Base-by-base conservation (phyloP, 1,284 basidiomycete species). In the Ganoderma resinaceum region DNA sequence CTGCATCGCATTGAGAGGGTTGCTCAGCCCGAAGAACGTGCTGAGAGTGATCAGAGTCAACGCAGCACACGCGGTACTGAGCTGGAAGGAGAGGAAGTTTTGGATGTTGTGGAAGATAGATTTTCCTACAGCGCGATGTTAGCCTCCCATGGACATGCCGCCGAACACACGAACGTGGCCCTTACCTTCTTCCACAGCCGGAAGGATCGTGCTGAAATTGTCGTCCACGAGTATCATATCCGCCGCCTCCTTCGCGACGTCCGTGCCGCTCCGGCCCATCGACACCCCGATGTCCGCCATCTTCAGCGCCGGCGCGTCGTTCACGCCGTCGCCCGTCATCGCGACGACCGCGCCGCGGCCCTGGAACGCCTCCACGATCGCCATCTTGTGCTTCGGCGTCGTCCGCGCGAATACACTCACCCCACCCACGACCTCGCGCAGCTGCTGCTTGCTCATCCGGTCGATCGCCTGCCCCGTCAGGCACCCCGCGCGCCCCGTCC, bases 21-120 rank as follows among this genome's bases (percentile, higher is more conserved):
- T 96, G 74, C 91, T 92, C 61, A 98, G 84, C 20, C 93, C 90
- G 73, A 98, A 89, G 77, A 96, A 86, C 18, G 97, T 99, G 76
- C 94, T 96, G 63, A 98, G 85, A 4, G 96, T 97, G 80, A 99
- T 98, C 71, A 99, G 85, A n/a, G 93, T 91, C 68, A 99, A 84
- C 2, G 97, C 97, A 14, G 97, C 96, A 7, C 96, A 95, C 1
- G 97, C 97, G 1, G 97, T 99, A 72, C 95, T 97, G 23, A 99
- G 89, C 81, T 99, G 97, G 87, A 99, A 99, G 43, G 93, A 90
- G 62, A 99, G 83, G 85, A 99, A 99, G 80, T 98, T 99, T 79
- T 99, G 97, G 76, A 99, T 98, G 77, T 99, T 99, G 83, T 97
- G 95, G 81, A 98, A 99, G 76, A 99, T 99, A 4, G 94, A 94